These are phyloP conservation scores for Adansonia digitata DNA, from an alignment of 345 rosid species.

Conservation along the genomic window DNA sequence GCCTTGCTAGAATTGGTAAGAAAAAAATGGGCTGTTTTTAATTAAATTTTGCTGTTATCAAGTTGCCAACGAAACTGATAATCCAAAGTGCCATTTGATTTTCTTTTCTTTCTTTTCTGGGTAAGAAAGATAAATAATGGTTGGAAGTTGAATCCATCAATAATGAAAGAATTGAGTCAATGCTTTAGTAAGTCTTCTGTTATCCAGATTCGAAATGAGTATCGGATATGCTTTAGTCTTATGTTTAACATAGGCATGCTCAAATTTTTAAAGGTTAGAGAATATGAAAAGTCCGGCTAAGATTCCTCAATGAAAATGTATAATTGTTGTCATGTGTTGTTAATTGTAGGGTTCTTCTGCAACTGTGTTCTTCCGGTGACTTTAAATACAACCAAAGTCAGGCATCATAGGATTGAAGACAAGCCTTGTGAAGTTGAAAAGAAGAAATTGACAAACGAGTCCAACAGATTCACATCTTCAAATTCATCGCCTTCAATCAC, in stretches of 20 bases:
- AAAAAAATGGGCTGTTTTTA: background rate
- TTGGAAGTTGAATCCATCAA: background rate
- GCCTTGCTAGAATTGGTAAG: conserved; percentile 92
- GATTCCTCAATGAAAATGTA: too few relatives aligned
- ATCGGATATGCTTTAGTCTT: too few relatives aligned
- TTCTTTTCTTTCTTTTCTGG: background rate
- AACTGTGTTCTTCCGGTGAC: conserved; percentile 89
- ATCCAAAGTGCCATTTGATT: background rate
- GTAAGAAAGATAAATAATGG: background rate
- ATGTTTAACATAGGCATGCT: too few relatives aligned
- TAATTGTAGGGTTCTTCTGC: conserved; percentile 65
- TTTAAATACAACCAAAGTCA: conserved; percentile 57
- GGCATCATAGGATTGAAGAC: conserved; percentile 55
- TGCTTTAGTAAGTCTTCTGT: background rate
- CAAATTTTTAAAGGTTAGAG: too few relatives aligned
- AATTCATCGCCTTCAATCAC: conserved; percentile 52
- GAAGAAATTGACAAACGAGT: conserved; percentile 50
- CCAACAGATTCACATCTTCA: conserved; percentile 41
- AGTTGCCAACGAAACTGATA: background rate
- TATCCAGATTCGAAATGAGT: background rate
- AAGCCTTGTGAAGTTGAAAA: conserved; percentile 55
- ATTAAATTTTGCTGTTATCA: background rate
- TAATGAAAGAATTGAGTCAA: background rate
- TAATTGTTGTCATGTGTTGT: background rate
- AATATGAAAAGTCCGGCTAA: too few relatives aligned